A percentile compares a stretch with the other conserved stretches of the same genome.
phyloP scores from a whole-genome alignment of 345 rosid species.

The Citrus cavaleriei region DNA sequence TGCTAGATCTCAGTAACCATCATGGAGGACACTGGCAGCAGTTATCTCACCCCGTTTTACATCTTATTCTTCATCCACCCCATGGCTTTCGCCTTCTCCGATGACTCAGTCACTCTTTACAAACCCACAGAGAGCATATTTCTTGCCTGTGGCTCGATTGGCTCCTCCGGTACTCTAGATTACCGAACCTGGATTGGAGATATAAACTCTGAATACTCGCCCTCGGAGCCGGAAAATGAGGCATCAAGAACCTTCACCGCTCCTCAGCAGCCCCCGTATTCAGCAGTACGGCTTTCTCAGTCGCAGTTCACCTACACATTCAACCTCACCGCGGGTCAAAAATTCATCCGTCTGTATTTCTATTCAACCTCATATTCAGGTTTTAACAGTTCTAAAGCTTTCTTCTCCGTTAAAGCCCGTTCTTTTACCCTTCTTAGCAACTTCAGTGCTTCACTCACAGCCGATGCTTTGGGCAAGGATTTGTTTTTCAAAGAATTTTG shows the following conservation, averaged over 20 bases:
- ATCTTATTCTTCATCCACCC: not conserved
- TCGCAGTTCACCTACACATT: not conserved
- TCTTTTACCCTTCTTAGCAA: constrained; percentile 7
- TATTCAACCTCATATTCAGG: not conserved
- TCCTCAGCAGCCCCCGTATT: not conserved
- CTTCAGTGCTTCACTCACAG: not conserved
- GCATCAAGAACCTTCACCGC: fast-evolving
- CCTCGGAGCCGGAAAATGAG: not conserved
- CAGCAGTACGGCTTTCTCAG: not conserved
- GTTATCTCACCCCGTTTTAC: not conserved
- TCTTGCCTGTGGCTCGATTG: not conserved
- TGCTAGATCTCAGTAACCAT: too few relatives aligned
- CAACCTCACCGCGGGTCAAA: constrained; percentile 9
- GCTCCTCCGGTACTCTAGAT: not conserved
- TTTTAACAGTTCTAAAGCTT: not conserved
- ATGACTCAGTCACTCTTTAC: not conserved
- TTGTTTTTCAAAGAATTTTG: not conserved
- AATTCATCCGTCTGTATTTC: constrained; percentile 26
- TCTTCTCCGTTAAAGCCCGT: constrained; percentile 19
- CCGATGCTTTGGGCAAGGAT: not conserved
- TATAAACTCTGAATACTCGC: not conserved
- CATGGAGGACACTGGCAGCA: too few relatives aligned
- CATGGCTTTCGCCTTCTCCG: not conserved
- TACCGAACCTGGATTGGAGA: not conserved
- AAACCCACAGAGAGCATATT: not conserved